Conservation (phyloP, 176 grass and related monocot species). For the Lolium perenne region DNA sequence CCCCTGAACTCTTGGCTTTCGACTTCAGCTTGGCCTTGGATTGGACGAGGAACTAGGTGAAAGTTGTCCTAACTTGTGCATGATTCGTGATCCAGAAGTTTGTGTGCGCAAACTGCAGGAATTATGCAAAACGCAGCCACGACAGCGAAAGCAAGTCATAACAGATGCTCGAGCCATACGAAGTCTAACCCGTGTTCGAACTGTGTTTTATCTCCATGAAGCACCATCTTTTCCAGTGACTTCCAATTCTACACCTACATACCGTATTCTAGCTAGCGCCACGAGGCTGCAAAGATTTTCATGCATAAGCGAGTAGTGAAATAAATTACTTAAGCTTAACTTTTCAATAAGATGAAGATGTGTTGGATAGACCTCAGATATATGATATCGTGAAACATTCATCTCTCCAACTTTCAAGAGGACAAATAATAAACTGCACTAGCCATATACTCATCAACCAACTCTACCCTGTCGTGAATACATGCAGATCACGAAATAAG, state of each 20-base stretch:
- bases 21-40: background rate
- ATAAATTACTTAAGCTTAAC: background rate
- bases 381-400: background rate
- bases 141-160: background rate
- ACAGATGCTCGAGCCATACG: background rate
- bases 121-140: background rate
- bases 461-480: background rate
- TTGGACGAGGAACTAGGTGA: background rate
- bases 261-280: too few relatives aligned
- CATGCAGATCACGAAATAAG: background rate
- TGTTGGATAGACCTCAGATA: background rate
- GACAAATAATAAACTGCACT: background rate
- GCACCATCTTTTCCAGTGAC: background rate
- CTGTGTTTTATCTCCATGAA: background rate
- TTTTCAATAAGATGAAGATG: background rate
- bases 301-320: background rate
- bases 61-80: background rate
- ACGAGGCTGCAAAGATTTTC: background rate
- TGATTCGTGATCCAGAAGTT: background rate
- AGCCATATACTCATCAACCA: background rate
- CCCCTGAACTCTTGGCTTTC: background rate
- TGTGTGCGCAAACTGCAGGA: background rate
- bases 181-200: background rate
- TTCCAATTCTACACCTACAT: background rate
- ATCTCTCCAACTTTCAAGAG: background rate